These are phyloP conservation scores for Cutaneotrichosporon mucoides DNA, from an alignment of 1,284 basidiomycete species.

Conservation along the genomic window DNA sequence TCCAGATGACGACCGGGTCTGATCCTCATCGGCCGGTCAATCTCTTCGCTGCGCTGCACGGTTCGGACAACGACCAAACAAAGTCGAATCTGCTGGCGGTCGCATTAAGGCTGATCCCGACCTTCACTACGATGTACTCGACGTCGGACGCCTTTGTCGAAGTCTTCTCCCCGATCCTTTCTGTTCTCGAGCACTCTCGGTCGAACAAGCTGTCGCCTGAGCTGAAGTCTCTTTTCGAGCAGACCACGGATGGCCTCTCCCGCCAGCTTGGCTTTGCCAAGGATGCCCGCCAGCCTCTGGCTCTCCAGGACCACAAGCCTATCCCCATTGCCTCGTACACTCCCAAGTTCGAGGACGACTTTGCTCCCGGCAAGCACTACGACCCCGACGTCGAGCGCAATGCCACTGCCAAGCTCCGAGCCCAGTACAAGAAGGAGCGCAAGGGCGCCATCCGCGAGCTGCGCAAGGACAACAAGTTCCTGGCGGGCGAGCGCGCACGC, in stretches of 20 bases:
- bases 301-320: constrained; percentile 89
- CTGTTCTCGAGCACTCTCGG: constrained; percentile 59
- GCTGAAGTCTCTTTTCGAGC: constrained; percentile 55
- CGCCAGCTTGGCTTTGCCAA: constrained; percentile 69
- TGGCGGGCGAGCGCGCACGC: constrained; percentile 80
- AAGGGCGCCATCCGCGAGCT: constrained; percentile 97
- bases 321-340: constrained; percentile 90
- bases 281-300: constrained; percentile 70
- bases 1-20: constrained; percentile 14
- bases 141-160: constrained; percentile 77
- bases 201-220: constrained; percentile 53
- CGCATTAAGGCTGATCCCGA: constrained; percentile 60
- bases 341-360: constrained; percentile 86
- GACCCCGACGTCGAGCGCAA: constrained; percentile 93
- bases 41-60: constrained; percentile 22
- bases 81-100: constrained; percentile 54
- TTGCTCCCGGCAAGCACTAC: constrained; percentile 64
- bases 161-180: constrained; percentile 65
- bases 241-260: constrained; percentile 53
- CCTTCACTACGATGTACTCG: constrained; percentile 71
- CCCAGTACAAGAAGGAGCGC: constrained; percentile 89
- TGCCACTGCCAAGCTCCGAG: constrained; percentile 77
- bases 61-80: constrained; percentile 50
- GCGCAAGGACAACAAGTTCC: constrained; percentile 89
- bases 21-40: constrained; percentile 29